These are phyloP conservation scores for Lachancea lanzarotensis DNA, from an alignment of 805 yeast species.

Conservation along the genomic window DNA sequence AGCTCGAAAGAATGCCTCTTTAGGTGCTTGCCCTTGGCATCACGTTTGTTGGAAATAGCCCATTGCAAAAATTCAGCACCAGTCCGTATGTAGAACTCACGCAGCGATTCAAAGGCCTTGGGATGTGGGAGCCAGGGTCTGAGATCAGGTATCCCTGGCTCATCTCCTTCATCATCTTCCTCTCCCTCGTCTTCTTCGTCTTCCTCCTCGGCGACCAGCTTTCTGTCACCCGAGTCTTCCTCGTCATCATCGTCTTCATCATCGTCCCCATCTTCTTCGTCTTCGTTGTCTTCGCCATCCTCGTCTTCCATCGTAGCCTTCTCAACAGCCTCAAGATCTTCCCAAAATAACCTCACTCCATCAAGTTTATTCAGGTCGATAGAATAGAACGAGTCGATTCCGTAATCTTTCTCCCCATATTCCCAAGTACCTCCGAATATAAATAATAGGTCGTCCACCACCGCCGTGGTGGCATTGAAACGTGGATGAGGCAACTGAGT, in stretches of 20 bases:
- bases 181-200: slow-evolving; percentile 68
- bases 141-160: slow-evolving; percentile 75
- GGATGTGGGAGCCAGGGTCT: slow-evolving; percentile 98
- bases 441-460: slow-evolving; percentile 74
- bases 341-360: slow-evolving; percentile 88
- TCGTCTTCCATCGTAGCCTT: slow-evolving; percentile 50
- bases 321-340: slow-evolving; percentile 57
- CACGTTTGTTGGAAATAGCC: slow-evolving; percentile 83
- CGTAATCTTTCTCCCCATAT: slow-evolving; percentile 76
- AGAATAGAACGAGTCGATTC: slow-evolving; percentile 78
- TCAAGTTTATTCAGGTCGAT: slow-evolving; percentile 81
- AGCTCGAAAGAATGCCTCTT: slow-evolving; percentile 85
- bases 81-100: slow-evolving; percentile 79
- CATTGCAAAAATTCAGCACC: slow-evolving; percentile 86
- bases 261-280: slow-evolving; percentile 37
- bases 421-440: slow-evolving; percentile 92
- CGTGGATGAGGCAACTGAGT: slow-evolving; percentile 77
- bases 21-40: slow-evolving; percentile 82
- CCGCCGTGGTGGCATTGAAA: slow-evolving; percentile 80
- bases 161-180: slow-evolving; percentile 52
- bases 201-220: slow-evolving; percentile 44
- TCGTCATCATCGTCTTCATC: slow-evolving; percentile 50
- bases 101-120: slow-evolving; percentile 78
- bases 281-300: slow-evolving; percentile 65
- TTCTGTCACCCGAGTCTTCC: slow-evolving; percentile 37